Evolutionary conservation across 1,284 basidiomycete genomes (phyloP).

Genomic region (Laetiporus sulphureus): DNA sequence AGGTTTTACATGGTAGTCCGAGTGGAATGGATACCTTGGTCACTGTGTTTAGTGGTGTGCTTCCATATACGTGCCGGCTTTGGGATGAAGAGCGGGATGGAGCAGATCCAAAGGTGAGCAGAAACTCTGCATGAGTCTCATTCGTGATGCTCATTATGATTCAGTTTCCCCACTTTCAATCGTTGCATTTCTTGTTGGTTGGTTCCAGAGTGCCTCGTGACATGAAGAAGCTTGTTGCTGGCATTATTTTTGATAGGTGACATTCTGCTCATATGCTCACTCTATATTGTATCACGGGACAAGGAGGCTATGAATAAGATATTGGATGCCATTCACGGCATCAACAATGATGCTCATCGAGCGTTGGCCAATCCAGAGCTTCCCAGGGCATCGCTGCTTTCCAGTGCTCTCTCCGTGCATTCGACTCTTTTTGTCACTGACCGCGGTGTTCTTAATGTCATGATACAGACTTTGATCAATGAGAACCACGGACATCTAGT

Average conservation of each 20-base stretch:
- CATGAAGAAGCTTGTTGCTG: slow-evolving; percentile 92
- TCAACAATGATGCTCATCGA: slow-evolving; percentile 74
- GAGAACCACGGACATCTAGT: slow-evolving; percentile 89
- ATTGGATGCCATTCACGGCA: slow-evolving; percentile 72
- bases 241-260: too few relatives aligned
- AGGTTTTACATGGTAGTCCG: slow-evolving; percentile 96
- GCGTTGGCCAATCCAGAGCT: slow-evolving; percentile 73
- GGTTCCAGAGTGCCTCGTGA: slow-evolving; percentile 91
- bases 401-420: slow-evolving; percentile 54
- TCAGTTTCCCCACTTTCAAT: too few relatives aligned
- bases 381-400: slow-evolving; percentile 54
- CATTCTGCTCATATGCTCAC: too few relatives aligned
- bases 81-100: slow-evolving; percentile 73
- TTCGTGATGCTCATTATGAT: too few relatives aligned
- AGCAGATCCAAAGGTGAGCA: slow-evolving; percentile 81
- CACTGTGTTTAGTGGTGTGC: slow-evolving; percentile 87
- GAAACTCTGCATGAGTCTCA: too few relatives aligned
- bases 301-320: slow-evolving; percentile 74
- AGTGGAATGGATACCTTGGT: slow-evolving; percentile 98
- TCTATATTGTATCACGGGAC: too few relatives aligned
- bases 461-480: slow-evolving; percentile 63
- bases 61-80: slow-evolving; percentile 85
- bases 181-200: slow-evolving; percentile 79
- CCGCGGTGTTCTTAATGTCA: too few relatives aligned
- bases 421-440: too few relatives aligned